Conservation (phyloP, 345 rosid species). For the Citrus glauca region DNA sequence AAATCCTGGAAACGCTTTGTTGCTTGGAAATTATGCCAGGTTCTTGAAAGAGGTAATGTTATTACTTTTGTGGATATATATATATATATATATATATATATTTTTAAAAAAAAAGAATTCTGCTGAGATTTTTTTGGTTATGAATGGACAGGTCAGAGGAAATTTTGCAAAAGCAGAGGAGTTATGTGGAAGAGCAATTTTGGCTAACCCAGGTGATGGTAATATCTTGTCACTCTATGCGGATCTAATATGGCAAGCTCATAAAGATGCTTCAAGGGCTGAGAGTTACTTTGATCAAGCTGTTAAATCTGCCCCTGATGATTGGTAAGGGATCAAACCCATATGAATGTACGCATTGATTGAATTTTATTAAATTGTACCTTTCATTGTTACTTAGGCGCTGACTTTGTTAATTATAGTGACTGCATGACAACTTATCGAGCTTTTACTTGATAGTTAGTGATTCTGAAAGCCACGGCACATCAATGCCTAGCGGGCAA, state of each 20-base stretch:
- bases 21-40: slow-evolving; percentile 65
- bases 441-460: too few relatives aligned
- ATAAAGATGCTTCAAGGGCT: slow-evolving; percentile 49
- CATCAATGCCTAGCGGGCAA: too few relatives aligned
- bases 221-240: slow-evolving; percentile 52
- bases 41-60: slow-evolving; percentile 59
- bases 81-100: too few relatives aligned
- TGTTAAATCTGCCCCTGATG: slow-evolving; percentile 49
- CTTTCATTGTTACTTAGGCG: background rate
- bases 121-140: background rate
- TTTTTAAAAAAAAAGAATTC: background rate
- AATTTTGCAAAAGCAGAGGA: slow-evolving; percentile 63
- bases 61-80: background rate
- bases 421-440: too few relatives aligned
- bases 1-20: slow-evolving; percentile 49
- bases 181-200: slow-evolving; percentile 58
- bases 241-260: slow-evolving; percentile 54
- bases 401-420: background rate
- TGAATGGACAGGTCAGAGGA: slow-evolving; percentile 40
- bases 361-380: background rate
- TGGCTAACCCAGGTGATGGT: slow-evolving; percentile 60
- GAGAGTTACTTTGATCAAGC: slow-evolving; percentile 57
- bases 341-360: background rate
- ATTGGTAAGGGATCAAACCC: slow-evolving; percentile 39
- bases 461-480: too few relatives aligned